Evolutionary conservation across 306 rosid genomes (phyloP).

Genomic region (Quercus agrifolia): DNA sequence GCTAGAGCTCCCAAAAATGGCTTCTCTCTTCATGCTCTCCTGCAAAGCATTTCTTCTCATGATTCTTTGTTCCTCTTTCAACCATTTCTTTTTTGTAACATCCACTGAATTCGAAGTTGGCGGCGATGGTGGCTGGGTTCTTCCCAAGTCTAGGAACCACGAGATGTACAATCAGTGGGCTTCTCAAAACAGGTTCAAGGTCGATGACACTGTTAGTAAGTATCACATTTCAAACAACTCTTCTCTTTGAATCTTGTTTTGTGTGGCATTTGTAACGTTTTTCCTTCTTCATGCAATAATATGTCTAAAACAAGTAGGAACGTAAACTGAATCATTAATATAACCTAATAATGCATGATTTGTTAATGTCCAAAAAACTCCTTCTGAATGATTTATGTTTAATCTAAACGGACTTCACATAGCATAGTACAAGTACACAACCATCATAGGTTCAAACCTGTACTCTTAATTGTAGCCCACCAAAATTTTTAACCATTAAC

Average conservation of each 20-base stretch:
- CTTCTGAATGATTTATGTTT: too few relatives aligned
- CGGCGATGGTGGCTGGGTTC: slow-evolving; percentile 53
- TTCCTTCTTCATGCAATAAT: too few relatives aligned
- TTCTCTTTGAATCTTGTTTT: background rate
- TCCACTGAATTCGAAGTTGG: slow-evolving; percentile 60
- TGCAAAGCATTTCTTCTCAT: slow-evolving; percentile 24
- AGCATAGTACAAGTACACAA: too few relatives aligned
- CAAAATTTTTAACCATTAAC: too few relatives aligned
- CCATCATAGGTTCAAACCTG: too few relatives aligned
- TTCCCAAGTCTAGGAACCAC: slow-evolving; percentile 44
- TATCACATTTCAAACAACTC: background rate
- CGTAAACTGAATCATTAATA: too few relatives aligned
- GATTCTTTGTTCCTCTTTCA: slow-evolving; percentile 21
- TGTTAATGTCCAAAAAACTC: too few relatives aligned
- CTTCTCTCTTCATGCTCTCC: slow-evolving; percentile 15
- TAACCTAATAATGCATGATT: too few relatives aligned
- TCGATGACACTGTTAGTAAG: slow-evolving; percentile 70
- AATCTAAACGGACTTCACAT: too few relatives aligned
- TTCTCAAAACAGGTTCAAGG: slow-evolving; percentile 58
- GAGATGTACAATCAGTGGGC: slow-evolving; percentile 70
- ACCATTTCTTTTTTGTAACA: slow-evolving; percentile 19
- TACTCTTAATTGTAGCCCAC: too few relatives aligned
- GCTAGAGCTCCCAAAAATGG: slow-evolving; percentile 47
- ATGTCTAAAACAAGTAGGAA: too few relatives aligned
- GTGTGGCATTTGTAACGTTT: background rate